phyloP scores from a whole-genome alignment of 2,329 filamentous ascomycete genomes.

The Aspergillus nomiae region DNA sequence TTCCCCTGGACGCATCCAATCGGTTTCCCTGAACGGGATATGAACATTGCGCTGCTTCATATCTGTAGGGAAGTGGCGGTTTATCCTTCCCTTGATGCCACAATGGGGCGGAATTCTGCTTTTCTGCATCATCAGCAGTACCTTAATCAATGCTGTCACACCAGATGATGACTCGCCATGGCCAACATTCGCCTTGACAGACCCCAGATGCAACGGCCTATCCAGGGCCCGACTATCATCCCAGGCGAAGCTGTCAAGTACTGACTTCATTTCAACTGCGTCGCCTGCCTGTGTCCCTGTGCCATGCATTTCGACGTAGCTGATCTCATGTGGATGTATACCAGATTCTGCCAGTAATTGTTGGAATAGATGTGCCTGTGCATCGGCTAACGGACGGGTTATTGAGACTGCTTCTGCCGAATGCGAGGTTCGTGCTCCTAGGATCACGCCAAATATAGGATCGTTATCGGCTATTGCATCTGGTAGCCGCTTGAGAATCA shows the following conservation, averaged over 20 bases:
- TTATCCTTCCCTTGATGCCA: conserved; percentile 20
- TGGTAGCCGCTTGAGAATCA: conserved; percentile 76
- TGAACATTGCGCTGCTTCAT: background rate
- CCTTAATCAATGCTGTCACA: conserved; percentile 39
- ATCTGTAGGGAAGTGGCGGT: background rate
- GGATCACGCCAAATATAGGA: conserved; percentile 67
- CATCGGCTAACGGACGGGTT: conserved; percentile 76
- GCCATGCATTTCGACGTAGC: conserved; percentile 87
- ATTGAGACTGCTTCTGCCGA: conserved; percentile 80
- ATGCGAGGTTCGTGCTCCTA: conserved; percentile 76
- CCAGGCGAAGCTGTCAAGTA: conserved; percentile 64
- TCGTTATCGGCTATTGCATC: conserved; percentile 77
- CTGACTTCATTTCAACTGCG: conserved; percentile 76
- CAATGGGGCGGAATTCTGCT: conserved; percentile 35
- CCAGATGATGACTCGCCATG: conserved; percentile 66
- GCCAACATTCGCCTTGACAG: conserved; percentile 66
- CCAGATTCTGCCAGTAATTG: conserved; percentile 49
- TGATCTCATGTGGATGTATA: conserved; percentile 74
- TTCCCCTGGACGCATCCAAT: conserved; percentile 19
- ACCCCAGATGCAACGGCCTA: conserved; percentile 55
- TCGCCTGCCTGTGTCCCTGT: conserved; percentile 84
- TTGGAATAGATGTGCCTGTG: conserved; percentile 71
- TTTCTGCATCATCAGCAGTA: conserved; percentile 42
- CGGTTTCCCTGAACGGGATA: background rate
- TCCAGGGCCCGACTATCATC: conserved; percentile 38